Conservation (phyloP, 148 eudicot species). For the Spergularia bocconei region DNA sequence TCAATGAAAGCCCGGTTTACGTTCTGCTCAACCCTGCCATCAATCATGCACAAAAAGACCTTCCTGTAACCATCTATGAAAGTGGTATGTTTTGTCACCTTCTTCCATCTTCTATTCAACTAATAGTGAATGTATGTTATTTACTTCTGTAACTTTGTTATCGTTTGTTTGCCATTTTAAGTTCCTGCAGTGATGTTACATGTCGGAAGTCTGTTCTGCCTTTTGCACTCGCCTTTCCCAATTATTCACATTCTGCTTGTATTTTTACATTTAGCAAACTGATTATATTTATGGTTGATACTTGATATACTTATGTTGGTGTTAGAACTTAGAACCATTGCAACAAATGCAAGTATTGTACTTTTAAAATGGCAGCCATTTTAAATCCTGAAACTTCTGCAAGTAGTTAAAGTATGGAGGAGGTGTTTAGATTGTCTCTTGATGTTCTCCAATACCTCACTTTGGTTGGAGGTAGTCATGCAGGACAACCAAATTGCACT, state of each 20-base stretch:
- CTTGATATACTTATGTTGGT: conserved; percentile 1
- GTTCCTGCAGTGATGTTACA: background rate
- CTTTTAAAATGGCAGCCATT: background rate
- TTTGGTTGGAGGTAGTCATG: background rate
- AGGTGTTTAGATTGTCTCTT: background rate
- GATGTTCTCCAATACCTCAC: background rate
- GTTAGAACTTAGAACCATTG: background rate
- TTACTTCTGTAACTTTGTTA: background rate
- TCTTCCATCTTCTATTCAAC: background rate
- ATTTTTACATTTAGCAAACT: background rate
- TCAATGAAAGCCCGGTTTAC: conserved; percentile 82
- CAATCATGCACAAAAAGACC: conserved; percentile 83
- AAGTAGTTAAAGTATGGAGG: background rate
- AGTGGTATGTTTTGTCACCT: conserved; percentile 53
- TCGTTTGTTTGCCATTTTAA: background rate
- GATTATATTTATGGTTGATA: background rate
- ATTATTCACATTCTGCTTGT: background rate
- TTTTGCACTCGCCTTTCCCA: background rate
- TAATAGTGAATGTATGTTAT: background rate
- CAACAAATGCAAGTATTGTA: background rate
- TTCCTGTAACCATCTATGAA: conserved; percentile 73
- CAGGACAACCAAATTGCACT: no score
- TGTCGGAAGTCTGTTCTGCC: background rate
- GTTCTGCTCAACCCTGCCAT: conserved; percentile 79
- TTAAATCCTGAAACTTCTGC: background rate